phyloP scores from a whole-genome alignment of 805 yeast genomes.

The Yarrowia bubula region DNA sequence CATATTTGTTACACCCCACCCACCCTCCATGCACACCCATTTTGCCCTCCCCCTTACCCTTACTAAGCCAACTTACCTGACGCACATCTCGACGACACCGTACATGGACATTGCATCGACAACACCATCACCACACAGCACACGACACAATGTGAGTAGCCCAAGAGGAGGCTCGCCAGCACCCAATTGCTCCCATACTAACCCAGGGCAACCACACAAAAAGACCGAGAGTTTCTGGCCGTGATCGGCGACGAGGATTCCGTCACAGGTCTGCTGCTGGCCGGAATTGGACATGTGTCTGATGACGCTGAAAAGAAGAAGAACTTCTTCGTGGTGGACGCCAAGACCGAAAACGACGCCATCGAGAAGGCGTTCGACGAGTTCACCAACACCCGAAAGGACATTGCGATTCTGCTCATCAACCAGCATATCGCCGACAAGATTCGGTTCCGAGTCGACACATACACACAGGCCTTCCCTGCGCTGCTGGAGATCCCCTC shows the following conservation, averaged over 20 bases:
- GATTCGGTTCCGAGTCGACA: slow-evolving; percentile 78
- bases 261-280: slow-evolving; percentile 90
- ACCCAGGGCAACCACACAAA: slow-evolving; percentile 26
- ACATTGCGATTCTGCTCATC: slow-evolving; percentile 87
- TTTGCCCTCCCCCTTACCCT: neutral
- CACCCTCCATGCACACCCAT: too few relatives aligned
- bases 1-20: too few relatives aligned
- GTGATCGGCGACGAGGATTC: slow-evolving; percentile 98
- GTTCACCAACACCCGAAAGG: slow-evolving; percentile 73
- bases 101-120: neutral
- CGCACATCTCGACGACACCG: slow-evolving; percentile 19
- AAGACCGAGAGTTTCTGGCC: slow-evolving; percentile 78
- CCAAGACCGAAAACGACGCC: slow-evolving; percentile 73
- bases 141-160: slow-evolving; percentile 17
- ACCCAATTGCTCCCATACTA: neutral
- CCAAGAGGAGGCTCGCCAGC: too few relatives aligned
- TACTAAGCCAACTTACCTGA: slow-evolving; percentile 15
- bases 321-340: slow-evolving; percentile 82
- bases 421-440: slow-evolving; percentile 94
- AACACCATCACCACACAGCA: neutral
- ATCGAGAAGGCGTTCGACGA: slow-evolving; percentile 70
- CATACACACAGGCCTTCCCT: slow-evolving; percentile 87
- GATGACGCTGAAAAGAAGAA: slow-evolving; percentile 52
- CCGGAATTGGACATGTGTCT: slow-evolving; percentile 89
- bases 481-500: slow-evolving; percentile 96